Evolutionary conservation across 2,329 filamentous ascomycete species (phyloP).

Genomic region (Diaporthe destruens): DNA sequence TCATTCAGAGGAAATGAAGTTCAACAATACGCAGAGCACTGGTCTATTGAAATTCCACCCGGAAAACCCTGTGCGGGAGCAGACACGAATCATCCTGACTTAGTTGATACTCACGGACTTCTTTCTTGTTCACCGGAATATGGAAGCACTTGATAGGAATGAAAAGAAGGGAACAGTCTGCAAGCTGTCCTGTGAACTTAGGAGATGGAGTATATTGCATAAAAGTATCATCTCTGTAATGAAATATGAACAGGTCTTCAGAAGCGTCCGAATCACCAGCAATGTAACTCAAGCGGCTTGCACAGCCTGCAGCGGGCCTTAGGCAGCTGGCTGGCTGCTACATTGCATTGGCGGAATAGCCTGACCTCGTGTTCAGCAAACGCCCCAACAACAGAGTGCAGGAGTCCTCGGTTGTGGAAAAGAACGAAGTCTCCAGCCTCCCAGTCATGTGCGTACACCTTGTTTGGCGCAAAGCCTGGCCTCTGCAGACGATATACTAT

Average conservation of each 20-base stretch:
- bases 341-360: constrained; percentile 83
- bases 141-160: too few species aligned
- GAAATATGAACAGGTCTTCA: neutral
- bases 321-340: constrained; percentile 74
- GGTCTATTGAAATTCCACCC: too few species aligned
- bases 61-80: too few species aligned
- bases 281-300: constrained; percentile 35
- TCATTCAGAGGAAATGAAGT: neutral
- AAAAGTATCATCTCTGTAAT: too few species aligned
- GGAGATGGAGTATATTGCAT: too few species aligned
- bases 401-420: constrained; percentile 81
- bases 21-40: neutral
- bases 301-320: constrained; percentile 57
- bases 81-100: neutral
- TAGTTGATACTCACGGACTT: neutral
- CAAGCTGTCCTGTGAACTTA: too few species aligned
- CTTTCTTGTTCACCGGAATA: too few species aligned
- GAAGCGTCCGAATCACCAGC: too few species aligned
- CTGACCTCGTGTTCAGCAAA: constrained; percentile 81
- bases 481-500: constrained; percentile 78
- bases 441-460: constrained; percentile 83
- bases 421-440: constrained; percentile 80
- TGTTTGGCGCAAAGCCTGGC: constrained; percentile 76
- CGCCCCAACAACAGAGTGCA: constrained; percentile 82
- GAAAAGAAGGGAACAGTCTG: too few species aligned